Percentiles rank a stretch among this genome's conserved stretches.
phyloP scores from a whole-genome alignment of 1,139 yeast species.

The Meyerozyma smithsonii region DNA sequence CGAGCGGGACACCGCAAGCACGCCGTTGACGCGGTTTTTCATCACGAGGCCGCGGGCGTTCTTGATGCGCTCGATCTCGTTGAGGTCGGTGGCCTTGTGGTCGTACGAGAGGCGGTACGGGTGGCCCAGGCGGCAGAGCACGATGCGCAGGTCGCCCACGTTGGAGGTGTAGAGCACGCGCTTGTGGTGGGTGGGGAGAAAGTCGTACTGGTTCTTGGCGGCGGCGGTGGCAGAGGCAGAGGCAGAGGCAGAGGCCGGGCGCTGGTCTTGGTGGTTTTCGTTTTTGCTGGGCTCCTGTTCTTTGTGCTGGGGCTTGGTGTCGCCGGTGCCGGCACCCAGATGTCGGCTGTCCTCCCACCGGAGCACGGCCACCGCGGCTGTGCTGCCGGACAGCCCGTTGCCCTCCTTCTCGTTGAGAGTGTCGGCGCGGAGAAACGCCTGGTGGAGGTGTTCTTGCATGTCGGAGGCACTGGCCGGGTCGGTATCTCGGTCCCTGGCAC shows the following conservation, averaged over 20 bases:
- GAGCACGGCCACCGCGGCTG: slow-evolving; percentile 91
- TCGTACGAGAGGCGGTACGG: slow-evolving; percentile 85
- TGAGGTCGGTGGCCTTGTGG: slow-evolving; percentile 83
- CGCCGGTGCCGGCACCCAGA: too few species aligned
- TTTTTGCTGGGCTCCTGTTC: slow-evolving; percentile 1
- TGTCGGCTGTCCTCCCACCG: slow-evolving; percentile 61
- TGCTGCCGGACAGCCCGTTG: slow-evolving; percentile 76
- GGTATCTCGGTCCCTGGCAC: slow-evolving; percentile 2
- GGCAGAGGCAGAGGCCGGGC: too few species aligned
- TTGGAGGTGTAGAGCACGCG: slow-evolving; percentile 89
- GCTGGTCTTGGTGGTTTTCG: too few species aligned
- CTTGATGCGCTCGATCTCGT: slow-evolving; percentile 72
- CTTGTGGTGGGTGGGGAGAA: slow-evolving; percentile 46
- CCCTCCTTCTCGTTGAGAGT: slow-evolving; percentile 54
- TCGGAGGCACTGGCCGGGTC: slow-evolving; percentile 23
- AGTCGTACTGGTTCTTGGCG: slow-evolving; percentile 25
- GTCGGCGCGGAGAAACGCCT: slow-evolving; percentile 72
- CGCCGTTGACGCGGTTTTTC: slow-evolving; percentile 92
- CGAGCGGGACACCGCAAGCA: slow-evolving; percentile 90
- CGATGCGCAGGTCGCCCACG: slow-evolving; percentile 90
- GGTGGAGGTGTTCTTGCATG: slow-evolving; percentile 53
- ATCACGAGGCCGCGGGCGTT: slow-evolving; percentile 82
- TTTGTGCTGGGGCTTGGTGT: background rate
- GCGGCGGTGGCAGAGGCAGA: too few species aligned
- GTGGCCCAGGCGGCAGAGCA: slow-evolving; percentile 65